Base-by-base conservation (phyloP, 352 stramenopile genomes). In the Globisporangium cystogenes region DNA sequence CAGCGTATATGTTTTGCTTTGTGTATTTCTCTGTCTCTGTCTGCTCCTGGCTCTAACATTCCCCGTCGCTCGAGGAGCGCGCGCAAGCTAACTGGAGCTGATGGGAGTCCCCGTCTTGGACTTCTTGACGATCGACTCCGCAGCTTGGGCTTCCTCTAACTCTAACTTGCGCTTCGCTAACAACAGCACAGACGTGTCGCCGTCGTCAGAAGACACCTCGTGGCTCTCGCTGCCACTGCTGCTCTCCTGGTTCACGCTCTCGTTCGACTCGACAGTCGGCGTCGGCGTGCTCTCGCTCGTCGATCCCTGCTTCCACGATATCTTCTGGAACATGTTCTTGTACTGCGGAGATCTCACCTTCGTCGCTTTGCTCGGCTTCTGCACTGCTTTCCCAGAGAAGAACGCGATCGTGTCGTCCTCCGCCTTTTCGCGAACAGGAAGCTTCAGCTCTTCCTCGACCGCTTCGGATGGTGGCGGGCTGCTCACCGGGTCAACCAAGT, bases 251-350 rank as follows among this genome's bases (percentile, higher is more conserved):
- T 37, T 57, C 26, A 14, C 20, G 50, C 53, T 26, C 5, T 35
- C 37, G 37, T 47, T 59, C 15, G 35, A 20, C 40, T 49, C 49
- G 40, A 63, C 64, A 48, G 35, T 54, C 48, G n/a, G 54, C 27
- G 60, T 63, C 21, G 56, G 35, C 15, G 65, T 61, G 39, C 51
- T 53, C 45, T 67, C 59, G 29, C 47, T 55, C 23, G 35, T 51
- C 33, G 33, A 39, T 39, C 33, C 33, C 8, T 70, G 63, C 39
- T 86, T 85, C 78, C 77, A 87, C 23, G 80, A 82, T 47, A 88
- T 87, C 46, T 84, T 82, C 65, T 87, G 67, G 53, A 91, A 88
- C 64, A 91, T 82, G 55, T 65, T 83, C 62, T 91, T 91, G 46
- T 80, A 75, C 41, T 87, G 72, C 4, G 78, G 78, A 18, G 75